These are phyloP conservation scores for Lactarius deliciosus DNA, from an alignment of 768 basidiomycete species.

Conservation along the genomic window DNA sequence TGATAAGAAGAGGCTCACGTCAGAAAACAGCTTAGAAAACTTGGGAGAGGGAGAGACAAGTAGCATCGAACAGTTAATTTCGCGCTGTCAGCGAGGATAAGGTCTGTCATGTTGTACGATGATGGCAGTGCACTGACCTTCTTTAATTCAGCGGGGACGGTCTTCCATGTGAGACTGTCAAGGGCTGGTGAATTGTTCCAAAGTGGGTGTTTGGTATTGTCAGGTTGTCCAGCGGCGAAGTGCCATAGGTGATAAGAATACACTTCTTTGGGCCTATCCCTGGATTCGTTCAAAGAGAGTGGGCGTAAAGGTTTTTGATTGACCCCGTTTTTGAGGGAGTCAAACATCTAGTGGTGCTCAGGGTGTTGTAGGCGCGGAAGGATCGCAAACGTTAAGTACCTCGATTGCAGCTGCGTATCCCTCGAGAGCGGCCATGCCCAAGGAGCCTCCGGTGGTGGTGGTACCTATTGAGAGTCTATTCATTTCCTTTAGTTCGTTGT, in stretches of 20 bases:
- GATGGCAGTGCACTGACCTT: constrained; percentile 22
- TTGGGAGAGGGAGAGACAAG: constrained; percentile 26
- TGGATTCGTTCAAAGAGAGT: constrained; percentile 7
- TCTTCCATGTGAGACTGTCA: constrained; percentile 27
- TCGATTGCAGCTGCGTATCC: constrained; percentile 30
- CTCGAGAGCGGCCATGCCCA: constrained; percentile 30
- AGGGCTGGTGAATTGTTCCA: constrained; percentile 24
- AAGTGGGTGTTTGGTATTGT: constrained; percentile 21
- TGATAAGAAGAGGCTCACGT: constrained; percentile 22
- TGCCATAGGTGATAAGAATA: constrained; percentile 26
- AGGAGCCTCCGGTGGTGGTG: constrained; percentile 24
- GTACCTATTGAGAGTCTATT: constrained; percentile 28
- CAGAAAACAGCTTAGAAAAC: constrained; percentile 23
- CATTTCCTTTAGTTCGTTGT: constrained; percentile 28
- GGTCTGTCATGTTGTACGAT: constrained; percentile 10
- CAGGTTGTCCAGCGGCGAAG: constrained; percentile 29
- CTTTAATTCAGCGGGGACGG: constrained; percentile 22
- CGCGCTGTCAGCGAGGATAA: constrained; percentile 19
- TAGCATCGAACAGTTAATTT: constrained; percentile 27
- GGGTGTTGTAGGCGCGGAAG: background rate
- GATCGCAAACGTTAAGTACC: constrained; percentile 10
- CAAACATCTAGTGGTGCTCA: constrained; percentile 27
- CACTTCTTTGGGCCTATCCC: constrained; percentile 23
- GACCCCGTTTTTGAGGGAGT: constrained; percentile 19
- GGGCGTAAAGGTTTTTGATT: constrained; percentile 25